A percentile compares a stretch with the other conserved stretches of the same genome.
These are phyloP conservation scores for Hippophae tibetana DNA, from an alignment of 306 rosid species.

Conservation along the genomic window DNA sequence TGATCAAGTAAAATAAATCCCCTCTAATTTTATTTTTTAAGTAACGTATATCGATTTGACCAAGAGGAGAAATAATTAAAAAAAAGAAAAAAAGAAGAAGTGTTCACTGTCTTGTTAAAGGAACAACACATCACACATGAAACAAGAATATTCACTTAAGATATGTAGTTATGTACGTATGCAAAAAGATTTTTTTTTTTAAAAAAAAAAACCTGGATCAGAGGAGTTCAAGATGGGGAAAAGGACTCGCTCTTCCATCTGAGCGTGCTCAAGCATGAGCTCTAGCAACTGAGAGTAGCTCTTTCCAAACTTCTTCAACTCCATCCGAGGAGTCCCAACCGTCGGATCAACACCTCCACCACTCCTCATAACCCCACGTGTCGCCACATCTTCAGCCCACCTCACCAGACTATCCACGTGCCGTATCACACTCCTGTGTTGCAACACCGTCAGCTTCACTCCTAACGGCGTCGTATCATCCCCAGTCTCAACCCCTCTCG, in stretches of 20 bases:
- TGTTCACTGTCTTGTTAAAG: no score
- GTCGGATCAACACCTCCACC: conserved; percentile 39
- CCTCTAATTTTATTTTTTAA: no score
- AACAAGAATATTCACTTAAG: no score
- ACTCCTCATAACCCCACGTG: conserved; percentile 48
- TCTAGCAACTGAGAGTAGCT: conserved; percentile 76
- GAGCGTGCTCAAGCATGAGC: conserved; percentile 78
- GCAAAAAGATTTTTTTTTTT: no score
- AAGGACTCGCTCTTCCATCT: conserved; percentile 72
- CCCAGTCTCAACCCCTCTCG: conserved; percentile 3
- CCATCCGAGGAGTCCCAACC: conserved; percentile 70
- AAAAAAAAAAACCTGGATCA: conserved; percentile 49
- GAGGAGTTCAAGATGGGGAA: conserved; percentile 68
- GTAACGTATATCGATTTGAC: no score
- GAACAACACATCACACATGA: no score
- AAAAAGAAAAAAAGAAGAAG: no score
- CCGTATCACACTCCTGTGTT: conserved; percentile 60
- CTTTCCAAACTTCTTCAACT: conserved; percentile 54
- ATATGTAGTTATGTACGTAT: no score
- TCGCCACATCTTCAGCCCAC: conserved; percentile 71
- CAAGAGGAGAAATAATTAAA: no score
- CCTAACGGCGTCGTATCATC: conserved; percentile 41
- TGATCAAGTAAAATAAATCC: no score
- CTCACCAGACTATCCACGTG: conserved; percentile 63
- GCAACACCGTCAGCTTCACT: conserved; percentile 42